A percentile compares a stretch with the other conserved stretches of the same genome.
phyloP scores from a whole-genome alignment of 2,329 filamentous ascomycete species.

The Madurella fahalii region DNA sequence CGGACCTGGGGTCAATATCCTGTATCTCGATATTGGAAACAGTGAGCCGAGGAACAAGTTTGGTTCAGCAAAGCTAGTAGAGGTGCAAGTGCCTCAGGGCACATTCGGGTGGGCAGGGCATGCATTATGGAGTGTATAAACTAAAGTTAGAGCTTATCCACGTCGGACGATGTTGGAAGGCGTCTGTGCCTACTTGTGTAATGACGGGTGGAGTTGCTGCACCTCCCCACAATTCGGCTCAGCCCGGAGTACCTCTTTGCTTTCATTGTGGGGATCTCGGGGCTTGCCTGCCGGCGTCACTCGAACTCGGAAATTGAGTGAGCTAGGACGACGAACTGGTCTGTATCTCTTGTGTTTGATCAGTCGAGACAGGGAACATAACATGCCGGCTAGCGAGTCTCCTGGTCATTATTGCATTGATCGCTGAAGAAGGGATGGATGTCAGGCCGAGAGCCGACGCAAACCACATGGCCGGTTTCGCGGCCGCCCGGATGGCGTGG shows the following conservation, averaged over 20 bases:
- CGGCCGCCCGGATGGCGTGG: slow-evolving; percentile 4
- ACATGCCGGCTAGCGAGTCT: background rate
- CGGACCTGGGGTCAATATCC: too few relatives aligned
- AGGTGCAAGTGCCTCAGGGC: too few relatives aligned
- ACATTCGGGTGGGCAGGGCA: too few relatives aligned
- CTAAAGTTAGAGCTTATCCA: background rate
- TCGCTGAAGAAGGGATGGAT: background rate
- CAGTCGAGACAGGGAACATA: background rate
- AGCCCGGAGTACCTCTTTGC: background rate
- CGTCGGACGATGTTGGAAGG: slow-evolving; percentile 10
- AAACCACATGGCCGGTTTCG: slow-evolving; percentile 1
- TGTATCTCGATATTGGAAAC: too few relatives aligned
- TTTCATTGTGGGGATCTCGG: background rate
- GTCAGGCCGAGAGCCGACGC: background rate
- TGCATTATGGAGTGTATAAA: too few relatives aligned
- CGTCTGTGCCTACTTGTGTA: background rate
- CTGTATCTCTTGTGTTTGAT: background rate
- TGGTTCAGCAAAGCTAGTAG: too few relatives aligned
- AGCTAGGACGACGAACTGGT: too few relatives aligned
- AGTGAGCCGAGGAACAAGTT: too few relatives aligned
- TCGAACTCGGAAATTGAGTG: too few relatives aligned
- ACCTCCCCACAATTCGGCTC: slow-evolving; percentile 3
- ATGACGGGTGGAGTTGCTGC: background rate
- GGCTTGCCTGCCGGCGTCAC: background rate
- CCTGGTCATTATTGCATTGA: background rate